A percentile compares a stretch with the other conserved stretches of the same genome.
These are phyloP conservation scores for Exophiala mesophila DNA, from an alignment of 2,329 filamentous ascomycete genomes.

Conservation along the genomic window DNA sequence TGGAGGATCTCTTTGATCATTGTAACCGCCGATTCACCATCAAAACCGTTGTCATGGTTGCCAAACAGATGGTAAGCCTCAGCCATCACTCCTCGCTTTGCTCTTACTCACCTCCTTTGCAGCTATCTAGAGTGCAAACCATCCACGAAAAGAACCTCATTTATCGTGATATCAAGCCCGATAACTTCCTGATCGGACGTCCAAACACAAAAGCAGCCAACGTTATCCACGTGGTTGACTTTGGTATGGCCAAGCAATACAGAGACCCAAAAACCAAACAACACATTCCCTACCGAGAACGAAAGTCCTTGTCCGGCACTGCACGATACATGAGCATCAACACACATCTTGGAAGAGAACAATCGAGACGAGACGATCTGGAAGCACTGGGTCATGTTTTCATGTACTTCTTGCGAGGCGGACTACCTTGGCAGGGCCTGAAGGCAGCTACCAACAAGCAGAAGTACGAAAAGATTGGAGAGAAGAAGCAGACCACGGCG, in stretches of 20 bases:
- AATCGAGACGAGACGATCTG: constrained; percentile 91
- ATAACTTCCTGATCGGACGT: constrained; percentile 96
- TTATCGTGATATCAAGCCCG: constrained; percentile 98
- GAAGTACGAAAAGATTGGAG: constrained; percentile 99
- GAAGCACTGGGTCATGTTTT: constrained; percentile 73
- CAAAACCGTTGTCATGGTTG: constrained; percentile 98
- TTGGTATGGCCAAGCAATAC: constrained; percentile 99
- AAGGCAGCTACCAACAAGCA: constrained; percentile 77
- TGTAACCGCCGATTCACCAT: constrained; percentile 92
- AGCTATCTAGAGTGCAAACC: constrained; percentile 84
- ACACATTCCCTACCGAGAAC: constrained; percentile 94
- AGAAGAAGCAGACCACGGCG: constrained; percentile 97
- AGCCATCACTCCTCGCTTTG: background rate
- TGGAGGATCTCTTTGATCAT: constrained; percentile 96
- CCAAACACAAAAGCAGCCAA: constrained; percentile 91
- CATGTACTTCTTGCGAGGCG: constrained; percentile 64
- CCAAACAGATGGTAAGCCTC: constrained; percentile 82
- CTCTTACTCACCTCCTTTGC: constrained; percentile 28
- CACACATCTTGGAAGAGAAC: constrained; percentile 92
- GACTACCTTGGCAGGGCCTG: constrained; percentile 63
- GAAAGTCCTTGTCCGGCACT: constrained; percentile 93
- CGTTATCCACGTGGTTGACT: constrained; percentile 97
- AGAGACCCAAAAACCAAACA: constrained; percentile 98
- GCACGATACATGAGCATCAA: constrained; percentile 99
- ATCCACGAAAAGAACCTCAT: constrained; percentile 99